Evolutionary conservation across 2,329 filamentous ascomycete species (phyloP).

Genomic region (Cercospora beticola): DNA sequence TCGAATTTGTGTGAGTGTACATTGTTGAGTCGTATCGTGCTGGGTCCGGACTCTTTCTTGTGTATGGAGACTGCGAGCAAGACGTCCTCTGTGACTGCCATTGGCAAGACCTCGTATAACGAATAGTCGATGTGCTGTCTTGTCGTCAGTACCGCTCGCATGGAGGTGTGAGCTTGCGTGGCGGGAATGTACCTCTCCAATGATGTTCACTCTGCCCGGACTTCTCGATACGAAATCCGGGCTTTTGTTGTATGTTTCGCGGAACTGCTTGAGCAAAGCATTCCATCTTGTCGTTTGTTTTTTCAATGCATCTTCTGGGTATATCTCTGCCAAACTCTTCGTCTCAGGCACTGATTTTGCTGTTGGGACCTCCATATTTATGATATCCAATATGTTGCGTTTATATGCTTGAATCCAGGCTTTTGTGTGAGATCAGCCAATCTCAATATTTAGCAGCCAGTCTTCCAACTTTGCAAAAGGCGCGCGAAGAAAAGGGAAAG

Average conservation of each 20-base stretch:
- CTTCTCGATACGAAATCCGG: constrained; percentile 85
- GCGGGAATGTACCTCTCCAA: constrained; percentile 66
- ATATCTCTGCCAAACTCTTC: constrained; percentile 75
- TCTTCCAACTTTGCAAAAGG: not conserved
- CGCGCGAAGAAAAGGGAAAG: not conserved
- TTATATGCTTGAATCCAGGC: not conserved
- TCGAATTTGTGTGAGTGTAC: constrained; percentile 74
- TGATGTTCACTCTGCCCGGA: constrained; percentile 94
- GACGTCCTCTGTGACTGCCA: constrained; percentile 90
- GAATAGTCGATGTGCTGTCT: constrained; percentile 90
- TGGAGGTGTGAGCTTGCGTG: not conserved
- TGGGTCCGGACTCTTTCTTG: constrained; percentile 55
- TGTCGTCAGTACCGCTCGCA: constrained; percentile 6
- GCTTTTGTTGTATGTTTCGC: constrained; percentile 64
- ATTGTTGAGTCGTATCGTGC: constrained; percentile 75
- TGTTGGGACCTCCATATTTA: not conserved
- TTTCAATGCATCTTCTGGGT: constrained; percentile 69
- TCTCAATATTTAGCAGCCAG: not conserved
- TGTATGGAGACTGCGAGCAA: constrained; percentile 73
- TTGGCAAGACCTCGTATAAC: constrained; percentile 90
- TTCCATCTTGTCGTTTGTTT: constrained; percentile 74
- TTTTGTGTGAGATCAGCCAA: not conserved
- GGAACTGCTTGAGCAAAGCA: constrained; percentile 68
- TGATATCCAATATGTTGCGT: not conserved
- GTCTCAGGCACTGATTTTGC: constrained; percentile 65